Percentiles rank a stretch among this genome's conserved stretches.
Conservation (phyloP, 2,329 filamentous ascomycete species). For the Fusarium brachygibbosum region DNA sequence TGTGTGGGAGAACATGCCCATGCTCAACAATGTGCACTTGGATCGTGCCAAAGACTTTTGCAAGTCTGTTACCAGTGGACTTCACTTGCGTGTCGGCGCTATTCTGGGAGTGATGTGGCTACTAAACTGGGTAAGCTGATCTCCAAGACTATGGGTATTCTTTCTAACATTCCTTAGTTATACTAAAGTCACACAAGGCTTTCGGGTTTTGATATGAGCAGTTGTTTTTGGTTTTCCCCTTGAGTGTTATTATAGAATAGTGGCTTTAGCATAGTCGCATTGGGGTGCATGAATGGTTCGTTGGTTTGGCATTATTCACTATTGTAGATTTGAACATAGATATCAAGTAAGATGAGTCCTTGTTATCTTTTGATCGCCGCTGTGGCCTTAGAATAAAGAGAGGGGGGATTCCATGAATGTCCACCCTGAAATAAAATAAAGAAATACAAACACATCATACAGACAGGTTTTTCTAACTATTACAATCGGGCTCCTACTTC, state of each 20-base stretch:
- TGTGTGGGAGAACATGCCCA: slow-evolving; percentile 19
- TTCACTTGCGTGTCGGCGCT: slow-evolving; percentile 29
- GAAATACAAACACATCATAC: not conserved
- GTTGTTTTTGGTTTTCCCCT: not conserved
- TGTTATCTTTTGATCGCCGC: not conserved
- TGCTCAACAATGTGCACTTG: slow-evolving; percentile 21
- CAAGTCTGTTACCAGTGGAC: slow-evolving; percentile 4
- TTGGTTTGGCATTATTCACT: not conserved
- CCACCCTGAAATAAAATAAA: not conserved
- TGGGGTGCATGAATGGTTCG: not conserved
- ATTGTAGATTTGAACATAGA: slow-evolving; percentile 9
- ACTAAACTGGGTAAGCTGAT: slow-evolving; percentile 44
- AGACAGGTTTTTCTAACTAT: not conserved
- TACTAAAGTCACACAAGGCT: slow-evolving; percentile 13
- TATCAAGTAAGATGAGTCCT: not conserved
- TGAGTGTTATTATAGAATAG: not conserved
- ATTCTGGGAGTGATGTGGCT: slow-evolving; percentile 44
- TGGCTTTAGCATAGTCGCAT: not conserved
- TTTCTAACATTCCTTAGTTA: slow-evolving; percentile 36
- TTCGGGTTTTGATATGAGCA: not conserved
- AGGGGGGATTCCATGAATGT: not conserved
- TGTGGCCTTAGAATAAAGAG: too few relatives aligned
- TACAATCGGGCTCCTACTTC: not conserved
- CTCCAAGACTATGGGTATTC: rapidly evolving
- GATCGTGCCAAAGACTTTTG: slow-evolving; percentile 19